Conservation (phyloP, 768 basidiomycete genomes). For the Sutorius australiensis region DNA sequence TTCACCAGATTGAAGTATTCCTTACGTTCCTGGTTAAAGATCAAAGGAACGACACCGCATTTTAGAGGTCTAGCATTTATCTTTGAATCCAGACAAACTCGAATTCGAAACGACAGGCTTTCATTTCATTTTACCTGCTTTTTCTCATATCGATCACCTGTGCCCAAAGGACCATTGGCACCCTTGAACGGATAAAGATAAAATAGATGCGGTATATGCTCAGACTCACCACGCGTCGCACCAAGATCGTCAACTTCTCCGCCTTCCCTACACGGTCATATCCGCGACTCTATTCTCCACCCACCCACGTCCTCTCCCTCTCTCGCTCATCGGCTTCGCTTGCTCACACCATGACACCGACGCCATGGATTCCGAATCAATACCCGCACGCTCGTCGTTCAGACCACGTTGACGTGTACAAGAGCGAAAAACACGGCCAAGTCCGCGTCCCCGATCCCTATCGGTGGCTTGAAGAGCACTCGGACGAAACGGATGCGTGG, state of each 20-base stretch:
- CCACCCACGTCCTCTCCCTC: not conserved
- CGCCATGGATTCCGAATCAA: constrained; percentile 49
- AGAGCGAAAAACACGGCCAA: constrained; percentile 57
- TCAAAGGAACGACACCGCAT: constrained; percentile 6
- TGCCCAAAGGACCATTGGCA: constrained; percentile 29
- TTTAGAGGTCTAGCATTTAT: not conserved
- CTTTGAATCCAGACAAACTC: constrained; percentile 3
- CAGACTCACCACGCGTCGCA: constrained; percentile 15
- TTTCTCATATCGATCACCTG: constrained; percentile 20
- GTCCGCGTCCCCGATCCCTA: constrained; percentile 70
- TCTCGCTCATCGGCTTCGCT: constrained; percentile 8
- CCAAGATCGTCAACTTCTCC: constrained; percentile 20
- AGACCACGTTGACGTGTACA: constrained; percentile 65
- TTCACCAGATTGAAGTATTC: not conserved
- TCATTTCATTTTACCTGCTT: constrained; percentile 3
- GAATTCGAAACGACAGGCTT: constrained; percentile 1
- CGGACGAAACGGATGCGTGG: constrained; percentile 64
- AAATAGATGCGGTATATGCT: constrained; percentile 17
- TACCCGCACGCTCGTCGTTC: constrained; percentile 67
- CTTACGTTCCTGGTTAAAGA: not conserved
- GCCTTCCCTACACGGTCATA: constrained; percentile 8
- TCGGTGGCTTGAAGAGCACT: constrained; percentile 66
- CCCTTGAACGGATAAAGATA: constrained; percentile 28
- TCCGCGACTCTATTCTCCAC: constrained; percentile 8
- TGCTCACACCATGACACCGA: constrained; percentile 34